These are phyloP conservation scores for Ascoidea rubescens DNA, from an alignment of 805 yeast genomes.

Conservation along the genomic window DNA sequence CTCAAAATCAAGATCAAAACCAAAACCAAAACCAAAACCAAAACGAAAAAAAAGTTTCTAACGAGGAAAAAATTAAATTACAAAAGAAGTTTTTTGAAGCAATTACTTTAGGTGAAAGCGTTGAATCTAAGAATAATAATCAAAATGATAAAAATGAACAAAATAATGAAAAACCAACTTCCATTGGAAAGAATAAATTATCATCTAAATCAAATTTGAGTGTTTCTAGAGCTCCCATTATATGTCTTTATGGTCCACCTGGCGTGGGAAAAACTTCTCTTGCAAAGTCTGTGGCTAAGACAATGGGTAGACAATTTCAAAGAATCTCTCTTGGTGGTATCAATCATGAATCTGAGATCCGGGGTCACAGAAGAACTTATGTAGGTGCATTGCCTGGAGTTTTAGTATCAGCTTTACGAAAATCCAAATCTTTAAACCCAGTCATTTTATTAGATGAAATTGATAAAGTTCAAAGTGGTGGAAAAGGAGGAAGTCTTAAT, in stretches of 20 bases:
- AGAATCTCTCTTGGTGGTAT: constrained; percentile 79
- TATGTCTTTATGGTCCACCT: constrained; percentile 81
- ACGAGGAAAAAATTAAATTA: neutral
- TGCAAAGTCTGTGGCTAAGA: constrained; percentile 67
- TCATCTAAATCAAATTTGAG: neutral
- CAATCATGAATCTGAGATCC: constrained; percentile 76
- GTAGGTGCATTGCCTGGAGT: constrained; percentile 90
- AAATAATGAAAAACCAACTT: neutral
- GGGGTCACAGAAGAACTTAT: constrained; percentile 85
- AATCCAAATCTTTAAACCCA: constrained; percentile 68
- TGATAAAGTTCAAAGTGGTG: constrained; percentile 58
- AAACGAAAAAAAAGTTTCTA: neutral
- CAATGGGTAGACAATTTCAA: constrained; percentile 63
- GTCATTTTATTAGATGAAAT: constrained; percentile 75
- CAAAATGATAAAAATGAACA: neutral
- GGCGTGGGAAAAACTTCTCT: constrained; percentile 88
- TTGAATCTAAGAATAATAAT: neutral
- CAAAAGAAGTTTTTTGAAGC: neutral
- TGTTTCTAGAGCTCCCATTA: constrained; percentile 46
- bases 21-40: neutral
- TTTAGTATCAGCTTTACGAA: constrained; percentile 61
- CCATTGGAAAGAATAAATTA: constrained; percentile 2
- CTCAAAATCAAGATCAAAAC: neutral
- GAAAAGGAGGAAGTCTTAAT: constrained; percentile 25
- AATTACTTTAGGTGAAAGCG: neutral